A percentile compares a stretch with the other conserved stretches of the same genome.
Conservation (phyloP, 148 eudicot genomes). For the Mesembryanthemum crystallinum region DNA sequence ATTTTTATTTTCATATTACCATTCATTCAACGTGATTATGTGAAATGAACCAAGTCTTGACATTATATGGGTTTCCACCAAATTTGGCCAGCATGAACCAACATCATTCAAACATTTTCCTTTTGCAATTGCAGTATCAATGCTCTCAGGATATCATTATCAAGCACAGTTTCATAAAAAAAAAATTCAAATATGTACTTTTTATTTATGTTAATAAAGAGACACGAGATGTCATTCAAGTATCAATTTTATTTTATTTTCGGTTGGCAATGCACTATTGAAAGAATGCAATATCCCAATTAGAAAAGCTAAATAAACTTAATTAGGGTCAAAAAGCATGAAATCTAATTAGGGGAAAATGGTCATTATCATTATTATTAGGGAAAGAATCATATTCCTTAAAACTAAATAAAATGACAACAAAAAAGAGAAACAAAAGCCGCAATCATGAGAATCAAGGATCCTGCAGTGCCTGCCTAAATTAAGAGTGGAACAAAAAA, state of each 20-base stretch:
- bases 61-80: too few species aligned
- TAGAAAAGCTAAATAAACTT: background rate
- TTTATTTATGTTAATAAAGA: too few species aligned
- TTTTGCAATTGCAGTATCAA: background rate
- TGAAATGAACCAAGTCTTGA: too few species aligned
- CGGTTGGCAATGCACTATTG: background rate
- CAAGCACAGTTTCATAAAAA: too few species aligned
- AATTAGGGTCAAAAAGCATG: background rate
- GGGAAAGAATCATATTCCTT: constrained; percentile 12
- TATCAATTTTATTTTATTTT: too few species aligned
- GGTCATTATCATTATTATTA: constrained; percentile 13
- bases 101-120: too few species aligned
- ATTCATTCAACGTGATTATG: too few species aligned
- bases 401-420: background rate
- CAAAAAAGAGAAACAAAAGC: constrained; percentile 17
- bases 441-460: constrained; percentile 10
- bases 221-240: too few species aligned
- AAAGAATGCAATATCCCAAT: background rate
- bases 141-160: too few species aligned
- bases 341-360: too few species aligned
- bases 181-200: background rate
- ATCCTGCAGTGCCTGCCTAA: background rate
- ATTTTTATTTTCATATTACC: too few species aligned
- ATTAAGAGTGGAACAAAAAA: background rate
- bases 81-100: background rate